Evolutionary conservation across 148 eudicot species (phyloP), one percentile per base, ranked within the genome.

Genomic region (Chenopodium formosanum): DNA sequence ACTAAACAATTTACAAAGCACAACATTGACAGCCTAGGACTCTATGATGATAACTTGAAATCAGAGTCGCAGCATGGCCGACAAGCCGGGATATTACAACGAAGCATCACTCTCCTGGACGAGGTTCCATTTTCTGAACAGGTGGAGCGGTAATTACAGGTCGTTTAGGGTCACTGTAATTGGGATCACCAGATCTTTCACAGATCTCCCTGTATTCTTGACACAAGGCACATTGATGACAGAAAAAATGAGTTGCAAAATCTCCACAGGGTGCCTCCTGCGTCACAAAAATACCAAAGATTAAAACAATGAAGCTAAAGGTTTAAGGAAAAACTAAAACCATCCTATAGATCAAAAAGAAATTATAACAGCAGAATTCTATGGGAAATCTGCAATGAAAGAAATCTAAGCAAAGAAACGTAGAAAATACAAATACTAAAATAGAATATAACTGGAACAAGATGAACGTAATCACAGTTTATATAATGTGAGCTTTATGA

Each of bases 191-290:
- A 70, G 90, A 89, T 69, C 97, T 89, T 76, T 94, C 97, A 25
- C 88, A 86, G 56, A 94, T 91, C 79, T 94, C 98, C 79, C 98
- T 82, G 88, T 91, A 93, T 85, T 94, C 98, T 90, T 94, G 98
- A 79, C 98, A 94, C 37, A 91, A 50, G n/a, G 98, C 98, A 73
- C 98, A 94, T 67, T 80, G 86, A 86, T 93, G 98, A 88, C 98
- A 94, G 78, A 85, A 94, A 79, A 93, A 89, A 83, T 94, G 98
- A 70, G 98, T 94, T 64, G 86, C 85, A 75, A 93, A 90, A 86
- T 94, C 98, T 75, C 98, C 93, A 68, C 98, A 93, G 9, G 98
- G 98, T 53, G 93, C 95, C 86, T 94, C 98, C 98, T 94, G 89
- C 7, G 72, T 46, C 37, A 50, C 23, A 25, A 50, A 25, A 10